Percentiles rank a stretch among this genome's conserved stretches.
These are phyloP conservation scores for Boletus patriciae DNA, from an alignment of 768 basidiomycete species.

Conservation along the genomic window DNA sequence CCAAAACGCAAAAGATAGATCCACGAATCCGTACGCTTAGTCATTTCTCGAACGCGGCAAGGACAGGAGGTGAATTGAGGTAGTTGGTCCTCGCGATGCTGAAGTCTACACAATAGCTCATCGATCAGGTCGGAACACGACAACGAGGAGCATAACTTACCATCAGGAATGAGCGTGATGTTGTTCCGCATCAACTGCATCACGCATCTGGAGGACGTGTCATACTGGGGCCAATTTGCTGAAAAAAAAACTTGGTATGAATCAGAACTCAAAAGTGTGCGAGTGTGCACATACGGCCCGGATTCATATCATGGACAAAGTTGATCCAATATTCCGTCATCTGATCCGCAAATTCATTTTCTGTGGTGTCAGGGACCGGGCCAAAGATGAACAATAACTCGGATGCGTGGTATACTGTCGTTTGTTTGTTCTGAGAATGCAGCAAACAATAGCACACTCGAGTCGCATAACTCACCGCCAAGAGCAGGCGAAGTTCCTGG, in stretches of 20 bases:
- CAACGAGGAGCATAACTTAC: slow-evolving; percentile 28
- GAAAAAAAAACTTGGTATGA: neutral
- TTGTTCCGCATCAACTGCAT: slow-evolving; percentile 54
- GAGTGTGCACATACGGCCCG: slow-evolving; percentile 44
- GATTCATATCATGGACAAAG: slow-evolving; percentile 56
- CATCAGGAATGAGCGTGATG: slow-evolving; percentile 53
- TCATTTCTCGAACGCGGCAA: slow-evolving; percentile 21
- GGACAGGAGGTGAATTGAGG: slow-evolving; percentile 14
- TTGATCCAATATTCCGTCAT: slow-evolving; percentile 55
- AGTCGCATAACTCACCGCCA: slow-evolving; percentile 42
- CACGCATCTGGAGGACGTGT: slow-evolving; percentile 34
- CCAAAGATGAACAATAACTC: slow-evolving; percentile 32
- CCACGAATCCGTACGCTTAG: neutral
- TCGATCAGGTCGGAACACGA: neutral
- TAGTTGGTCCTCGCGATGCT: slow-evolving; percentile 10
- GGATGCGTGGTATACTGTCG: slow-evolving; percentile 17
- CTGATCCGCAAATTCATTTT: slow-evolving; percentile 46
- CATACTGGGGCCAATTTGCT: slow-evolving; percentile 47
- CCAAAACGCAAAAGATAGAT: neutral
- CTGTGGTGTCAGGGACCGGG: slow-evolving; percentile 42
- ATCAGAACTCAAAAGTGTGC: neutral
- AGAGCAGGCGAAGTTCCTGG: slow-evolving; percentile 48
- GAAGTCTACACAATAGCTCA: slow-evolving; percentile 2
- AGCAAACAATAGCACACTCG: neutral
- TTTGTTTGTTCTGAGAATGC: neutral